Conservation (phyloP, 31 red algal species). For the Porphyra umbilicalis region DNA sequence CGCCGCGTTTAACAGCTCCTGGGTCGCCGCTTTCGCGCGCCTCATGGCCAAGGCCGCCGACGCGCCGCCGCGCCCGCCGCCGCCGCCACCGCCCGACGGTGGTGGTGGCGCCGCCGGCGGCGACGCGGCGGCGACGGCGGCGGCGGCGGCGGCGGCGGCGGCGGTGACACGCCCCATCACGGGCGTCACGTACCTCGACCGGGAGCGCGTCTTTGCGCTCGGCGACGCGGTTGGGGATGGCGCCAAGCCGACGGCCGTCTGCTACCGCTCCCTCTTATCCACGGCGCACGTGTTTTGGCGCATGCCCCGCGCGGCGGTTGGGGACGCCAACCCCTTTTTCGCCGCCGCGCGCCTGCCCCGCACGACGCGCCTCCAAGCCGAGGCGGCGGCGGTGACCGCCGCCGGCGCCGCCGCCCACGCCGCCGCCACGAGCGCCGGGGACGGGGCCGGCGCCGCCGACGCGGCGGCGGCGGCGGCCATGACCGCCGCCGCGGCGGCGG, state of each 20-base stretch:
- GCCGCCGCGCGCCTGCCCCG: background rate
- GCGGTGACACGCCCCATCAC: background rate
- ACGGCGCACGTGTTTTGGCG: background rate
- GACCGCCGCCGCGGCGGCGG: background rate
- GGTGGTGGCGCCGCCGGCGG: no score
- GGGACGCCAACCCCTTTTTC: background rate
- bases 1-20: conserved; percentile 18
- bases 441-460: background rate
- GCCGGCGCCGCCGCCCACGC: background rate
- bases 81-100: no score
- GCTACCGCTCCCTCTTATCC: background rate
- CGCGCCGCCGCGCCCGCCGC: background rate
- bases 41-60: background rate
- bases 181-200: background rate
- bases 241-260: background rate
- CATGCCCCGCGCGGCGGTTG: background rate
- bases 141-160: background rate
- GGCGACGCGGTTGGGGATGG: background rate
- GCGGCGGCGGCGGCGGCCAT: background rate
- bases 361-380: background rate
- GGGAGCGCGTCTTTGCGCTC: background rate
- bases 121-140: background rate
- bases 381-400: background rate
- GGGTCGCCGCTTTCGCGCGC: conserved; percentile 12
- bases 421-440: background rate